phyloP scores from a whole-genome alignment of 305 asterid genomes.

The Fraxinus greggii region DNA sequence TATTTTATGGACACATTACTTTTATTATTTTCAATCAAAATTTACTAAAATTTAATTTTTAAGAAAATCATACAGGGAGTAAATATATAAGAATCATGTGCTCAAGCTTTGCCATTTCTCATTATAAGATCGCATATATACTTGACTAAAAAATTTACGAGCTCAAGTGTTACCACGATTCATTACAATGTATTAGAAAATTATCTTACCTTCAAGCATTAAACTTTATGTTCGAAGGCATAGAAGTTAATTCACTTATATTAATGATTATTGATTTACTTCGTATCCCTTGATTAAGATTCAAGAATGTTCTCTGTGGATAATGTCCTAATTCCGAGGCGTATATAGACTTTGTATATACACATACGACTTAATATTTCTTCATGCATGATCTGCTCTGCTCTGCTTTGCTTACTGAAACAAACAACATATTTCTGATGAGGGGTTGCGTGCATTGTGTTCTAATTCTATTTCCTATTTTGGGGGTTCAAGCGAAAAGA shows the following conservation, averaged over 20 bases:
- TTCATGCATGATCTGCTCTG: slow-evolving; percentile 40
- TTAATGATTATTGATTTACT: not conserved
- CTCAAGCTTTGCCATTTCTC: not conserved
- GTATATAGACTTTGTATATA: not conserved
- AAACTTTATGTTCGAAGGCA: not conserved
- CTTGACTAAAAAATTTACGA: not conserved
- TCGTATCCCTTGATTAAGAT: not conserved
- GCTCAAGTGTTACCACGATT: not conserved
- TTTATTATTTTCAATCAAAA: no score
- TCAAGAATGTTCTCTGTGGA: not conserved
- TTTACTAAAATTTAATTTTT: no score
- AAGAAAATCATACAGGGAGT: not conserved
- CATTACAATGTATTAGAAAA: not conserved
- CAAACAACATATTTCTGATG: slow-evolving; percentile 31
- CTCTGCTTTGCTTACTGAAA: slow-evolving; percentile 29
- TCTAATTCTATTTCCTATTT: slow-evolving; percentile 43
- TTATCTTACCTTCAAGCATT: not conserved
- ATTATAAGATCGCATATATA: not conserved
- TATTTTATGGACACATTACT: no score
- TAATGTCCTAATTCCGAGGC: not conserved
- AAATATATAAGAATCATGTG: not conserved
- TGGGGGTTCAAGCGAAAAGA: slow-evolving; percentile 28
- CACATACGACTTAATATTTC: not conserved
- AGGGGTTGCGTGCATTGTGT: slow-evolving; percentile 58
- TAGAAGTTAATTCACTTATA: not conserved